Evolutionary conservation across 192 early-diverging fungal species (phyloP).

Genomic region (Radiomyces spectabilis): DNA sequence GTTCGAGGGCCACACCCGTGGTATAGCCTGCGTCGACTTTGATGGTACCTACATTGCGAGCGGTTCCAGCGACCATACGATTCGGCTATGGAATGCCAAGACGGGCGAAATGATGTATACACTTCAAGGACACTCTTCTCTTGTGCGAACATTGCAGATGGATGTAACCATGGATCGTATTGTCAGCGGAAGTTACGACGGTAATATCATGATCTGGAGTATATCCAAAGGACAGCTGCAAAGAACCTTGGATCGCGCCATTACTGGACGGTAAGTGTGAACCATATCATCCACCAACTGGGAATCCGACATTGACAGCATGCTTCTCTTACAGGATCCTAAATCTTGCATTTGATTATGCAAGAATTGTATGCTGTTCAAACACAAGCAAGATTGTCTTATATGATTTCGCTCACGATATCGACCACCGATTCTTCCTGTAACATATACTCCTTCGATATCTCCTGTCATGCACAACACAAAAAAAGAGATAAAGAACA

Average conservation of each 20-base stretch:
- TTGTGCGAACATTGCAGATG: slow-evolving; percentile 72
- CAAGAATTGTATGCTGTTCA: slow-evolving; percentile 80
- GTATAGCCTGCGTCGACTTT: slow-evolving; percentile 81
- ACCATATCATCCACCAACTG: neutral
- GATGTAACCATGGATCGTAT: slow-evolving; percentile 42
- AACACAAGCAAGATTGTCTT: slow-evolving; percentile 65
- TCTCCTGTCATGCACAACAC: too few relatives aligned
- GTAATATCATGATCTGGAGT: slow-evolving; percentile 85
- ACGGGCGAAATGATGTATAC: slow-evolving; percentile 37
- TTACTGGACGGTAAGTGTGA: slow-evolving; percentile 42
- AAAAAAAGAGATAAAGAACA: too few relatives aligned
- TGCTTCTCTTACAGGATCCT: slow-evolving; percentile 47
- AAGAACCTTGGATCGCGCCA: slow-evolving; percentile 44
- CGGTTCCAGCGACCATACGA: slow-evolving; percentile 75
- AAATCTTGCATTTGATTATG: slow-evolving; percentile 74
- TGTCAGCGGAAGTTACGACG: slow-evolving; percentile 87
- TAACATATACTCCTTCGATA: slow-evolving; percentile 16
- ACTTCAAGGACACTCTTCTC: slow-evolving; percentile 49
- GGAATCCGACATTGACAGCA: neutral
- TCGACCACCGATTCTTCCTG: slow-evolving; percentile 46
- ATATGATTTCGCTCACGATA: slow-evolving; percentile 61
- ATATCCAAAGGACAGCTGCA: slow-evolving; percentile 55
- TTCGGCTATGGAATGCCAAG: slow-evolving; percentile 56
- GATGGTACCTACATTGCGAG: slow-evolving; percentile 70
- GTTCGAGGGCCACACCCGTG: slow-evolving; percentile 74